These are phyloP conservation scores for Ammopiptanthus mongolicus DNA, from an alignment of 306 rosid species.

Conservation along the genomic window DNA sequence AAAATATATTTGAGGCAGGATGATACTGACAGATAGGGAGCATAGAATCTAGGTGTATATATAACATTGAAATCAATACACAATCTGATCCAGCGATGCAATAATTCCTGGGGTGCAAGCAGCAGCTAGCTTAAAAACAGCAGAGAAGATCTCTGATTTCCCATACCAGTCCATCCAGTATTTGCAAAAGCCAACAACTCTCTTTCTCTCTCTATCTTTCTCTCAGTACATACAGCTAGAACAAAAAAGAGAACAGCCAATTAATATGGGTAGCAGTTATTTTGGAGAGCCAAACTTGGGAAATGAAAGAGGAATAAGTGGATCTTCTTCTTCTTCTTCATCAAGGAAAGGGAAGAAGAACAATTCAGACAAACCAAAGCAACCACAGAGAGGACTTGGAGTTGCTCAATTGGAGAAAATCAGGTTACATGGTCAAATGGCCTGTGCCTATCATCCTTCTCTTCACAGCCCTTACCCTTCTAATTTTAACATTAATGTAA, in stretches of 20 bases:
- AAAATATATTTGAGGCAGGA: too few species aligned
- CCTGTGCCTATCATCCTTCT: conserved; percentile 24
- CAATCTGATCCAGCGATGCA: conserved; percentile 92
- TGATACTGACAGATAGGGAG: conserved; percentile 17
- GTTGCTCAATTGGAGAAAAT: conserved; percentile 98
- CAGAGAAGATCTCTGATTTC: conserved; percentile 54
- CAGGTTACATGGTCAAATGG: conserved; percentile 79
- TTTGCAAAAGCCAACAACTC: conserved; percentile 23
- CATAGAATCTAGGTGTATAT: conserved; percentile 67
- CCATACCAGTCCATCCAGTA: conserved; percentile 12
- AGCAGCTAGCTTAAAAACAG: conserved; percentile 41
- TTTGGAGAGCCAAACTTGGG: conserved; percentile 74
- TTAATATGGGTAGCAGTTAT: conserved; percentile 65
- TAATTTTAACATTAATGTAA: conserved; percentile 46
- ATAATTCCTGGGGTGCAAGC: conserved; percentile 36
- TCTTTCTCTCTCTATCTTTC: neutral
- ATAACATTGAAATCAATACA: conserved; percentile 55
- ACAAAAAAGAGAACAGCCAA: neutral
- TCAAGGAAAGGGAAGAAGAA: conserved; percentile 67
- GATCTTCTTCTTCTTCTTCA: conserved; percentile 40
- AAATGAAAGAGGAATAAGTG: conserved; percentile 37
- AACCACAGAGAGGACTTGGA: conserved; percentile 97
- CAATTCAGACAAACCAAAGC: conserved; percentile 73
- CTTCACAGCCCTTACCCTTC: conserved; percentile 37
- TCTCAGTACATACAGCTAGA: neutral